A percentile compares a stretch with the other conserved stretches of the same genome.
phyloP scores from a whole-genome alignment of 805 yeast species.

The Lipomyces oligophaga region DNA sequence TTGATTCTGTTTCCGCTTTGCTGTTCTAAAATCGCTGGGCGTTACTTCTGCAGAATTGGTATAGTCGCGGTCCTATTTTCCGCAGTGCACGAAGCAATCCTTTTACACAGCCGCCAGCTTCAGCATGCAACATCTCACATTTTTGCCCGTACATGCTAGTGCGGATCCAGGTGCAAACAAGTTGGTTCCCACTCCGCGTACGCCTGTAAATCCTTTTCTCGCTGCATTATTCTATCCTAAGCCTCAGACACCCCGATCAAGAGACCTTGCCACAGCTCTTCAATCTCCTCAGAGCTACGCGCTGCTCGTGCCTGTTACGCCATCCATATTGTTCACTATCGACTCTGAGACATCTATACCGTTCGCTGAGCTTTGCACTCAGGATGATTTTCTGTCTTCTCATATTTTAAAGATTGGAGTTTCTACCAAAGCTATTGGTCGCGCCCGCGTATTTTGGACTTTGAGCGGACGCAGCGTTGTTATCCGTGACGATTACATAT shows the following conservation, averaged over 20 bases:
- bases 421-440: conserved; percentile 29
- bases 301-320: conserved; percentile 58
- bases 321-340: conserved; percentile 43
- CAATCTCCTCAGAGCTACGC: conserved; percentile 48
- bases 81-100: too few relatives aligned
- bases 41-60: too few relatives aligned
- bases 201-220: conserved; percentile 28
- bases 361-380: conserved; percentile 52
- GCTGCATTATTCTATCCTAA: conserved; percentile 27
- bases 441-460: conserved; percentile 49
- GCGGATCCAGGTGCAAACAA: conserved; percentile 1
- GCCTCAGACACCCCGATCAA: conserved; percentile 18
- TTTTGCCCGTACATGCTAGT: conserved; percentile 9
- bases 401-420: conserved; percentile 49
- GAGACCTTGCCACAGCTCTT: conserved; percentile 23
- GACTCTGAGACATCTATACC: conserved; percentile 36
- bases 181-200: conserved; percentile 1
- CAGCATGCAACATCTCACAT: conserved; percentile 12
- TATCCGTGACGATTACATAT: conserved; percentile 52
- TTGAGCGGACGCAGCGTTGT: conserved; percentile 54
- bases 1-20: too few relatives aligned
- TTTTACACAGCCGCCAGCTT: too few relatives aligned
- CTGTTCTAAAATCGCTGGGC: too few relatives aligned
- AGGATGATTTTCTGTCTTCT: conserved; percentile 56
- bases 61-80: too few relatives aligned